A percentile compares a stretch with the other conserved stretches of the same genome.
phyloP scores from a whole-genome alignment of 805 yeast genomes.

The Brettanomyces sp. region DNA sequence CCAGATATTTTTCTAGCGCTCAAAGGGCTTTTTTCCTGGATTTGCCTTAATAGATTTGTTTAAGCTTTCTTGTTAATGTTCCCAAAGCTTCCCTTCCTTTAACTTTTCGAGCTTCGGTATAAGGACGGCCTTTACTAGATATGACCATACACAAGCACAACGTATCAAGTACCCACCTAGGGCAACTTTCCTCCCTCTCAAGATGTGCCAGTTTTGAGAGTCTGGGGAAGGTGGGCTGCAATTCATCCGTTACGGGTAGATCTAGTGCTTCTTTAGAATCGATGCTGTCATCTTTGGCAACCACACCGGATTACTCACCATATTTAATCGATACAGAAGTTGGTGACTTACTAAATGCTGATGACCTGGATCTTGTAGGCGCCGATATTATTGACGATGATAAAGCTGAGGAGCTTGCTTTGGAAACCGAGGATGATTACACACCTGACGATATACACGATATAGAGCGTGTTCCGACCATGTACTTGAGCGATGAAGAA shows the following conservation, averaged over 20 bases:
- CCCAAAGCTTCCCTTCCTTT: no score
- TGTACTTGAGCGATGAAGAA: background rate
- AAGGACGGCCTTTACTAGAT: no score
- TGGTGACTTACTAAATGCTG: slow-evolving; percentile 16
- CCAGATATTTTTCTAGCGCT: background rate
- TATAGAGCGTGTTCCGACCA: background rate
- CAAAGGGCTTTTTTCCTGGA: background rate
- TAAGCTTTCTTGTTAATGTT: no score
- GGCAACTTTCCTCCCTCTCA: slow-evolving; percentile 4
- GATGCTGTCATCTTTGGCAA: slow-evolving; percentile 7
- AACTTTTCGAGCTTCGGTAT: no score
- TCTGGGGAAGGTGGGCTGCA: background rate
- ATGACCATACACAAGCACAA: slow-evolving; percentile 18
- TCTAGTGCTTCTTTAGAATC: slow-evolving; percentile 17
- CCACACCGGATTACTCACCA: slow-evolving; percentile 25
- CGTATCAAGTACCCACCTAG: slow-evolving; percentile 3
- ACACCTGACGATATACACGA: background rate
- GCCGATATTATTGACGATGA: slow-evolving; percentile 3
- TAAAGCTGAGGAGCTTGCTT: slow-evolving; percentile 3
- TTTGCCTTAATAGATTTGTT: no score
- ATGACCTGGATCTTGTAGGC: slow-evolving; percentile 15
- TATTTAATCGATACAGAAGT: slow-evolving; percentile 19
- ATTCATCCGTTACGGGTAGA: slow-evolving; percentile 9
- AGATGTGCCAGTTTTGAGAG: slow-evolving; percentile 3
- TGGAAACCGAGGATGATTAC: slow-evolving; percentile 1